phyloP scores from a whole-genome alignment of 768 basidiomycete genomes.

The Lactarius akahatsu region DNA sequence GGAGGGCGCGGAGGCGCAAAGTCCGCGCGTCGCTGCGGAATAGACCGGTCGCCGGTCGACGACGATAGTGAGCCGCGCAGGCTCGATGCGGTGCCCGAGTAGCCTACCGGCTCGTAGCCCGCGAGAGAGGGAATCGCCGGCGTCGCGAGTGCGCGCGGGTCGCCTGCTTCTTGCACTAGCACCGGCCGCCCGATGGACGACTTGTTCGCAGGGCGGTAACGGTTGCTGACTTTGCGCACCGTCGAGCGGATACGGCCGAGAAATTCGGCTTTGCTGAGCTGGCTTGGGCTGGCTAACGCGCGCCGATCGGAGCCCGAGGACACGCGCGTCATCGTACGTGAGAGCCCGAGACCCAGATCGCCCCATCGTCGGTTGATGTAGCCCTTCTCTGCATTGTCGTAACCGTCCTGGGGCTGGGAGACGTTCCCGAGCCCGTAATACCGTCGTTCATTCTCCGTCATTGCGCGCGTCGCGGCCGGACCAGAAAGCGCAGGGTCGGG shows the following conservation, averaged over 20 bases:
- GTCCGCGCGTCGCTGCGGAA: constrained; percentile 65
- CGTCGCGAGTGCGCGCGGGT: constrained; percentile 21
- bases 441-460: constrained; percentile 62
- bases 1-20: constrained; percentile 56
- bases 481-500: constrained; percentile 60
- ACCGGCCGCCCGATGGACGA: constrained; percentile 64
- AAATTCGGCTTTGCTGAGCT: constrained; percentile 73
- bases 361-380: constrained; percentile 37
- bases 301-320: constrained; percentile 23
- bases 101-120: constrained; percentile 32
- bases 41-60: constrained; percentile 63
- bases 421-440: constrained; percentile 61
- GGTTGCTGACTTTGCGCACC: constrained; percentile 68
- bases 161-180: constrained; percentile 34
- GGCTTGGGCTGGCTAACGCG: constrained; percentile 45
- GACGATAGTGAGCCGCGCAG: constrained; percentile 57
- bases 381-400: constrained; percentile 32
- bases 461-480: constrained; percentile 56
- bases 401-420: constrained; percentile 23
- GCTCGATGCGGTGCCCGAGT: constrained; percentile 48
- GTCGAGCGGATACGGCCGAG: constrained; percentile 60
- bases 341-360: constrained; percentile 47
- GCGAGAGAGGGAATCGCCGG: constrained; percentile 22
- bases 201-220: constrained; percentile 37
- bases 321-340: constrained; percentile 40